phyloP scores from a whole-genome alignment of 2,329 filamentous ascomycete species.

The Cladobotryum protrusum region DNA sequence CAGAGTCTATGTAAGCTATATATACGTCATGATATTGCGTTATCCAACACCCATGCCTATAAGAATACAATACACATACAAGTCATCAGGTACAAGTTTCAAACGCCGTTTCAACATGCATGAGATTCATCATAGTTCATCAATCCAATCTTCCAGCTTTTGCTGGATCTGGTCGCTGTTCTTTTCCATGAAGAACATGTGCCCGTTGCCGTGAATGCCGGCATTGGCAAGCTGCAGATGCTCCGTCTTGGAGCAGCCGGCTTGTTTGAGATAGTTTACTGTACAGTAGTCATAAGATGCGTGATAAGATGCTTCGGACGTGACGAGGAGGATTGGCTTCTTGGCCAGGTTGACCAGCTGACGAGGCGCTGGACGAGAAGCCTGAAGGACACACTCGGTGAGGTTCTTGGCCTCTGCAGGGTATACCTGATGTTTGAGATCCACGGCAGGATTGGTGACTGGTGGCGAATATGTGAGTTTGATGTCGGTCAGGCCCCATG shows the following conservation, averaged over 20 bases:
- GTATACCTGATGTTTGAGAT: constrained; percentile 27
- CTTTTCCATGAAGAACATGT: constrained; percentile 44
- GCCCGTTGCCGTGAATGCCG: constrained; percentile 39
- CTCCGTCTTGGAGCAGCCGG: constrained; percentile 29
- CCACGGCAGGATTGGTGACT: constrained; percentile 28
- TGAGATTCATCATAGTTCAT: background rate
- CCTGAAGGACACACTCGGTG: constrained; percentile 30
- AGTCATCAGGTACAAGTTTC: too few species aligned
- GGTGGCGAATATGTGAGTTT: constrained; percentile 42
- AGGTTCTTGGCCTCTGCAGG: constrained; percentile 17
- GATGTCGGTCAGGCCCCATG: constrained; percentile 44
- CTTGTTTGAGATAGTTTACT: constrained; percentile 36
- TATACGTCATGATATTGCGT: too few species aligned
- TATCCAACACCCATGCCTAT: too few species aligned
- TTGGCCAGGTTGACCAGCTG: constrained; percentile 12
- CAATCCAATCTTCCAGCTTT: constrained; percentile 20
- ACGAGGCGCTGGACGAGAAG: constrained; percentile 11
- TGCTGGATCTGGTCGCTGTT: constrained; percentile 36
- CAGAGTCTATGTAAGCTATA: too few species aligned
- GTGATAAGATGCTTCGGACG: constrained; percentile 39
- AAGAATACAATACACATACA: too few species aligned
- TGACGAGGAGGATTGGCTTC: constrained; percentile 21
- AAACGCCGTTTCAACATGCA: background rate
- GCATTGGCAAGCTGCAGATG: constrained; percentile 31
- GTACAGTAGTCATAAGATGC: constrained; percentile 40